phyloP scores from a whole-genome alignment of 2,329 filamentous ascomycete species.

The Pseudocercospora ulei region DNA sequence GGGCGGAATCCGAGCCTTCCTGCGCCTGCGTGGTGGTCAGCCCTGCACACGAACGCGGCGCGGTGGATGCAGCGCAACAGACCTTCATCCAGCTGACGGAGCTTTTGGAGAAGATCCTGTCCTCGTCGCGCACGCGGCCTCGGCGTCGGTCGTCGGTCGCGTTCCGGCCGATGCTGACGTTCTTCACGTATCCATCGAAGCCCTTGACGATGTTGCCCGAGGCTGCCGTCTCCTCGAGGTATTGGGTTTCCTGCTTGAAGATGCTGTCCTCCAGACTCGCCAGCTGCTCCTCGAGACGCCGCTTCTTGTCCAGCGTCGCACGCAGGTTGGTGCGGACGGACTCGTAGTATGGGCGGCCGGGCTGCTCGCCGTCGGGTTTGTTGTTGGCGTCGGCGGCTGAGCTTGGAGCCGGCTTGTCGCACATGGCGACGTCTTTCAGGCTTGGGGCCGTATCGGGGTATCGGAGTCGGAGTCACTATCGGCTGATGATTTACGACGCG shows the following conservation, averaged over 20 bases:
- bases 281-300: constrained; percentile 47
- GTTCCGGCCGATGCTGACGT: constrained; percentile 45
- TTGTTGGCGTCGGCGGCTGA: constrained; percentile 29
- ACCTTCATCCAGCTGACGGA: constrained; percentile 34
- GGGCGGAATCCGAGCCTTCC: constrained; percentile 32
- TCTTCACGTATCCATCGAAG: constrained; percentile 98
- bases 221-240: constrained; percentile 77
- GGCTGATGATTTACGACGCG: no score
- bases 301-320: constrained; percentile 57
- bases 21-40: constrained; percentile 22
- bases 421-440: no score
- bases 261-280: constrained; percentile 65
- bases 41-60: neutral
- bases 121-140: constrained; percentile 55
- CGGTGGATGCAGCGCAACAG: neutral
- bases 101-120: constrained; percentile 55
- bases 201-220: constrained; percentile 93
- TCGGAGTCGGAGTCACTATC: no score
- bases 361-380: constrained; percentile 38
- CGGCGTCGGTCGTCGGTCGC: constrained; percentile 55
- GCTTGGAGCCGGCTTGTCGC: constrained; percentile 40
- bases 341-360: constrained; percentile 56
- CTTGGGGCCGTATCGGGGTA: no score
- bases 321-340: constrained; percentile 58
- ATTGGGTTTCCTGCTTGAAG: constrained; percentile 69